These are phyloP conservation scores for Isoetes taiwanensis DNA, from an alignment of 75 land plant genomes.

Conservation along the genomic window DNA sequence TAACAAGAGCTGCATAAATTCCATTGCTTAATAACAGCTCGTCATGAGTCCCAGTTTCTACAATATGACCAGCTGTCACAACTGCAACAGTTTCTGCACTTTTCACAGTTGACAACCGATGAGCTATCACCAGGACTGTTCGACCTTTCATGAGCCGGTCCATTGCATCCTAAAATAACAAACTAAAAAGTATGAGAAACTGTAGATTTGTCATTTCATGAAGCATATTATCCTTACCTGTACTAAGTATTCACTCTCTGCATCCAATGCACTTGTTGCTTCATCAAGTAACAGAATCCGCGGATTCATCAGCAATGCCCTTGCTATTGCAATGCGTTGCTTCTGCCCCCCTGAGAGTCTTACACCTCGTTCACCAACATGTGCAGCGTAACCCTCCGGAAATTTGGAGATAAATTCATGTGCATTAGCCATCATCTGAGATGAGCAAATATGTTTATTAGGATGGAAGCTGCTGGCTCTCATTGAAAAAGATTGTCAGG, in stretches of 20 bases:
- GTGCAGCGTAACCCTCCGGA: slow-evolving; percentile 77
- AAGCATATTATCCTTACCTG: slow-evolving; percentile 43
- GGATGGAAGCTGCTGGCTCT: neutral
- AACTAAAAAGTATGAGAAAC: neutral
- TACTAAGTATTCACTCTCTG: slow-evolving; percentile 92
- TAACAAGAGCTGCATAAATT: slow-evolving; percentile 80
- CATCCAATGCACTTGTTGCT: slow-evolving; percentile 99
- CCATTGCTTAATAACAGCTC: slow-evolving; percentile 68
- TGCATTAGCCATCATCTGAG: slow-evolving; percentile 97
- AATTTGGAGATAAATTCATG: slow-evolving; percentile 89
- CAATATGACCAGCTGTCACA: slow-evolving; percentile 75
- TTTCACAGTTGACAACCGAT: slow-evolving; percentile 87
- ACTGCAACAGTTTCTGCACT: slow-evolving; percentile 95
- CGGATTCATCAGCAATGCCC: slow-evolving; percentile 91
- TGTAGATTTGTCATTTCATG: neutral
- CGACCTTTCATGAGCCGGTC: slow-evolving; percentile 96
- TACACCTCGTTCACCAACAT: slow-evolving; percentile 91
- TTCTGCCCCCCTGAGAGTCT: slow-evolving; percentile 98
- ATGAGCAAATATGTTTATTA: neutral
- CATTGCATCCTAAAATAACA: slow-evolving; percentile 78
- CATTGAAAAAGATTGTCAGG: neutral
- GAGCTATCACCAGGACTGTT: slow-evolving; percentile 96
- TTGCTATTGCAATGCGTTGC: slow-evolving; percentile 91
- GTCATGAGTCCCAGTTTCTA: slow-evolving; percentile 73
- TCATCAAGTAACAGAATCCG: slow-evolving; percentile 81